Conservation (phyloP, 139 green algal genomes). For the Penium margaritaceum region DNA sequence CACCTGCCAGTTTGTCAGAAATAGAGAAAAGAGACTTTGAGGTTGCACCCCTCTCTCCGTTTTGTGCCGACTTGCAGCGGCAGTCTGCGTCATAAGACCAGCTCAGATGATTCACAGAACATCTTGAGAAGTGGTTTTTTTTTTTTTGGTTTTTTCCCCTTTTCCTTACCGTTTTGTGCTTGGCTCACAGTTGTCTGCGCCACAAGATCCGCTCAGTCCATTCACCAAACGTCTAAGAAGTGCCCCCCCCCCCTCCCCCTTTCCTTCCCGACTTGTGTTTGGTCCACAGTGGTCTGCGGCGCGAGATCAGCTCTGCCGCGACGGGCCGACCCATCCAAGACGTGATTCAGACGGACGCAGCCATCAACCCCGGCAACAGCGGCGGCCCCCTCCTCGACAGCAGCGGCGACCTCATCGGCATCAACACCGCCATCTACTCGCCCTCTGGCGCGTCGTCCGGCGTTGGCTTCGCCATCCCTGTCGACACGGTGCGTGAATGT, state of each 20-base stretch:
- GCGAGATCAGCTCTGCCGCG: conserved; percentile 56
- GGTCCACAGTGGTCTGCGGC: conserved; percentile 36
- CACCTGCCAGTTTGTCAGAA: too few species aligned
- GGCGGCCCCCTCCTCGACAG: conserved; percentile 53
- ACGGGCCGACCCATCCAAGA: conserved; percentile 74
- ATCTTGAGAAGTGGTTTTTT: too few species aligned
- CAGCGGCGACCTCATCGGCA: conserved; percentile 52
- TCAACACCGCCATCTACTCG: conserved; percentile 63
- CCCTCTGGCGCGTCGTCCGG: conserved; percentile 47
- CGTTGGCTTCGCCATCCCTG: conserved; percentile 57
- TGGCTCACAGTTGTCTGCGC: too few species aligned
- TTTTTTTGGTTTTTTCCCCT: background rate
- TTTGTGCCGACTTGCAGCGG: too few species aligned
- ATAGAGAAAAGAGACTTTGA: too few species aligned
- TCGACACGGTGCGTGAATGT: conserved; percentile 49
- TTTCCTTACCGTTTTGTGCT: background rate
- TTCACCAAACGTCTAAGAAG: too few species aligned
- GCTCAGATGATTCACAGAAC: too few species aligned
- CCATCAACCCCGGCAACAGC: conserved; percentile 59
- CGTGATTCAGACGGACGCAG: conserved; percentile 62
- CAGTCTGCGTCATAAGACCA: too few species aligned
- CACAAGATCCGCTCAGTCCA: too few species aligned
- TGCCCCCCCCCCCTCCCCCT: background rate
- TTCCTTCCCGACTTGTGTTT: conserved; percentile 12
- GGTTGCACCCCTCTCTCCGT: too few species aligned